Evolutionary conservation across 306 rosid species (phyloP).

Genomic region (Oemleria cerasiformis): DNA sequence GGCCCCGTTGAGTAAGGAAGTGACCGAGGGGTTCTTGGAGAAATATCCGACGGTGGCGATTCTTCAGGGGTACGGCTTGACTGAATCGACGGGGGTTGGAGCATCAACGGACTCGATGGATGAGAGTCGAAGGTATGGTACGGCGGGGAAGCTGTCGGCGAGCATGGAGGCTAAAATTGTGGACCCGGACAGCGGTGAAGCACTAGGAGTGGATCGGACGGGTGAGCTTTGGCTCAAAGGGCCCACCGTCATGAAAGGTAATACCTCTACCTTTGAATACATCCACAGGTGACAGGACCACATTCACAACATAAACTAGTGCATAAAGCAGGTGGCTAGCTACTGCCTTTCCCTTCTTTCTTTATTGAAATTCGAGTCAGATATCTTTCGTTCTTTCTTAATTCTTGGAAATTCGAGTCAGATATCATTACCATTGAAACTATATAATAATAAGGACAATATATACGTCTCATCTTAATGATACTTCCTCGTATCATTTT

Average conservation of each 20-base stretch:
- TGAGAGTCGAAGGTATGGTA: slow-evolving; percentile 83
- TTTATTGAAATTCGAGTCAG: no score
- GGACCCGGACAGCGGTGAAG: slow-evolving; percentile 42
- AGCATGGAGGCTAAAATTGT: slow-evolving; percentile 66
- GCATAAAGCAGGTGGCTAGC: no score
- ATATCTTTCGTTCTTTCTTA: no score
- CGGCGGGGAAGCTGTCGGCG: slow-evolving; percentile 78
- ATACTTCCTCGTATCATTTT: no score
- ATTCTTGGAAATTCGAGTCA: no score
- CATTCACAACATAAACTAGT: no score
- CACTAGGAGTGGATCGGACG: slow-evolving; percentile 48
- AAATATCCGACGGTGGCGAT: slow-evolving; percentile 56
- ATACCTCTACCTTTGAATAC: background rate
- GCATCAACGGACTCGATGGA: slow-evolving; percentile 78
- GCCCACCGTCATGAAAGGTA: slow-evolving; percentile 82
- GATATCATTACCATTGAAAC: no score
- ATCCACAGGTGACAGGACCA: no score
- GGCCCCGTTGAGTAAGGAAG: slow-evolving; percentile 88
- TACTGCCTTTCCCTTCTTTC: no score
- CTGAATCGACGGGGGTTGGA: slow-evolving; percentile 81
- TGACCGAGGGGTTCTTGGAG: slow-evolving; percentile 68
- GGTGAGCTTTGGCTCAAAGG: slow-evolving; percentile 98
- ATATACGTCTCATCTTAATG: no score
- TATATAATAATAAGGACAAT: no score
- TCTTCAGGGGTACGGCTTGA: slow-evolving; percentile 83